Base-by-base conservation (phyloP, 768 basidiomycete species). In the Pisolithus sp. region DNA sequence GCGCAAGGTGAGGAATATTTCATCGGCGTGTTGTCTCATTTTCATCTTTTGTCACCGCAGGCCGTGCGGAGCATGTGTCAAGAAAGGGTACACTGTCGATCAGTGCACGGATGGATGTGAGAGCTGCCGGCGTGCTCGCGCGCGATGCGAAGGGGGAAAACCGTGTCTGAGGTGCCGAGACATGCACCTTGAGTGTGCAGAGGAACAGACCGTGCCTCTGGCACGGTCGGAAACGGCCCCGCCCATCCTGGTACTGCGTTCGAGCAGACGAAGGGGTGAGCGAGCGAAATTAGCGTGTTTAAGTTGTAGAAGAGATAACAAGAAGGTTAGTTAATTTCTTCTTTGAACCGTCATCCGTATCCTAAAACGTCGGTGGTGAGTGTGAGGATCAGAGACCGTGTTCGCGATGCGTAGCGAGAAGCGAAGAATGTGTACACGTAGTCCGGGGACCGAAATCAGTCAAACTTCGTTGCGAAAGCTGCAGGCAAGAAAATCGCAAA, bases 371-470 rank as follows among this genome's bases (percentile, higher is more conserved):
- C 26, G 46, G 4, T 18, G 13, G 37, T 23, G 47, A 84, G 82
- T 84, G 82, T 57, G 81, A 83, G 46, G 75, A 82, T 57, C 75
- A 81, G 54, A 76, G 81, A 20, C 83, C 83, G 12, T 84, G 82
- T 62, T 71, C 74, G 53, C 76, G 82, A 34, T 85, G 83, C 58
- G 65, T 81, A 28, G 68, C 74, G 17, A 74, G 81, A 24, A 66
- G 68, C 2, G 78, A 81, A 58, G 74, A 76, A 39, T 85, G 83
- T 58, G 57, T 83, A 17, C 80, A 81, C 53, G 71, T 82, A 9
- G 68, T 66, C n/a, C 76, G 78, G 12, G 75, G 74, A 10, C 79
- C 80, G 3, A 83, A 83, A 61, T 71, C 76, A 18, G 76, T 80
- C 51, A 81, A 78, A 53, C 64, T 81, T 48, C 79, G 82, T 20